Evolutionary conservation across 176 grass and related monocot species (phyloP), one percentile per base, ranked within the genome.

Genomic region (Carex pumila): DNA sequence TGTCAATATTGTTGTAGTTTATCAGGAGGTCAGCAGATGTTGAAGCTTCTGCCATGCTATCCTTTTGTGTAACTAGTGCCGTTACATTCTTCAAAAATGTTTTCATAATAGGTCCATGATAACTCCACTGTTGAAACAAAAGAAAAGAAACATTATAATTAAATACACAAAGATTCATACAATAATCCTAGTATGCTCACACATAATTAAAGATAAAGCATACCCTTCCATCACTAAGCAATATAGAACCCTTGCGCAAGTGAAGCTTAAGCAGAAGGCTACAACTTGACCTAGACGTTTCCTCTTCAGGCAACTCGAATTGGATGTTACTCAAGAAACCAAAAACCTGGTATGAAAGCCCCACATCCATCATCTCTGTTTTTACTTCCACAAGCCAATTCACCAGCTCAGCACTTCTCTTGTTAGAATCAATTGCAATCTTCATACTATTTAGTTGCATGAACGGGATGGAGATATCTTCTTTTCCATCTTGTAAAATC

Each of bases 161-260:
- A 81, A 62, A 70, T 70, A 53, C 63, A 21, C 63, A 68, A 19
- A 70, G 21, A 86, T 7, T 32, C 58, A n/a, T 39, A 85, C 18
- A 85, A 65, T 12, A 61, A 37, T 34, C 72, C 8, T 21, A 29
- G 13, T 54, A 55, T 43, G 12, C 53, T 19, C 47, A 62, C 65
- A 61, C 10, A 34, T 75, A 85, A n/a, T 19, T 59, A 85, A 66
- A 80, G 53, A 88, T 25, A 32, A 86, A 81, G 62, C 89, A 86
- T 94, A 98, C 95, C 95, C 92, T 93, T 93, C 92, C 95, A 94
- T 98, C 95, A 86, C 90, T 98, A 84, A 98, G 79, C 74, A 98
- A 81, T 71, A 98, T 21, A 86, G 95, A 94, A 47, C 95, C 92
- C 90, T 94, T 98, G 84, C 86, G 87, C 65, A 98, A 88, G 62